Evolutionary conservation across 1,284 basidiomycete genomes (phyloP).

Genomic region (Dichomitus squalens): DNA sequence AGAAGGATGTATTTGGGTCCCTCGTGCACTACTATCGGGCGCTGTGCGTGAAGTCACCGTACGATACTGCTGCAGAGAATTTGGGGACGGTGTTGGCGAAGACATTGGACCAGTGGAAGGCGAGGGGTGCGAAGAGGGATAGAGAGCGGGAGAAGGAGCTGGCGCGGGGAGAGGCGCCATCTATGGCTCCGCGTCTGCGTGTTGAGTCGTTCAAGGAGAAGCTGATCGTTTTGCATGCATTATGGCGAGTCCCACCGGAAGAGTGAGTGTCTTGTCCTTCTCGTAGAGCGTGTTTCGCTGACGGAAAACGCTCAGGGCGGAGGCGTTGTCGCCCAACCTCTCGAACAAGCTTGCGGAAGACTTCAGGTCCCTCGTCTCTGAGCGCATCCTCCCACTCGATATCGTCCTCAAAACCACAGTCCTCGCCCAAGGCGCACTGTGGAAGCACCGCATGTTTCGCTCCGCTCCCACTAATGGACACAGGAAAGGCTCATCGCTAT

Average conservation of each 20-base stretch:
- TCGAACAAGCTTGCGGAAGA: slow-evolving; percentile 48
- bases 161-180: slow-evolving; percentile 35
- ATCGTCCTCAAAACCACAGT: slow-evolving; percentile 77
- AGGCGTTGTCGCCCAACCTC: slow-evolving; percentile 47
- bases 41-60: slow-evolving; percentile 84
- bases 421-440: slow-evolving; percentile 77
- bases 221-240: slow-evolving; percentile 70
- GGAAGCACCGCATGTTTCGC: slow-evolving; percentile 77
- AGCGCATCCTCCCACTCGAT: slow-evolving; percentile 75
- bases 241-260: slow-evolving; percentile 63
- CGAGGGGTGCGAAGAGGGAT: slow-evolving; percentile 37
- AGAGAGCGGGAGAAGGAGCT: slow-evolving; percentile 38
- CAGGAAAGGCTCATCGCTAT: slow-evolving; percentile 30
- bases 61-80: slow-evolving; percentile 88
- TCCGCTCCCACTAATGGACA: slow-evolving; percentile 37
- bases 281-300: slow-evolving; percentile 3
- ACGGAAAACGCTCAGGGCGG: slow-evolving; percentile 37
- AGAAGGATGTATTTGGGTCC: slow-evolving; percentile 80
- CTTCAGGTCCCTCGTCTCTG: slow-evolving; percentile 61
- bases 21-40: slow-evolving; percentile 92
- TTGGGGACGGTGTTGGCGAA: slow-evolving; percentile 73
- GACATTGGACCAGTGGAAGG: slow-evolving; percentile 61
- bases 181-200: slow-evolving; percentile 42
- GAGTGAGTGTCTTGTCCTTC: slow-evolving; percentile 48
- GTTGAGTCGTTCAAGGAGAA: slow-evolving; percentile 72